Evolutionary conservation across 2,329 filamentous ascomycete species (phyloP).

Genomic region (Ophiognomonia clavigignenti-juglandacearum): DNA sequence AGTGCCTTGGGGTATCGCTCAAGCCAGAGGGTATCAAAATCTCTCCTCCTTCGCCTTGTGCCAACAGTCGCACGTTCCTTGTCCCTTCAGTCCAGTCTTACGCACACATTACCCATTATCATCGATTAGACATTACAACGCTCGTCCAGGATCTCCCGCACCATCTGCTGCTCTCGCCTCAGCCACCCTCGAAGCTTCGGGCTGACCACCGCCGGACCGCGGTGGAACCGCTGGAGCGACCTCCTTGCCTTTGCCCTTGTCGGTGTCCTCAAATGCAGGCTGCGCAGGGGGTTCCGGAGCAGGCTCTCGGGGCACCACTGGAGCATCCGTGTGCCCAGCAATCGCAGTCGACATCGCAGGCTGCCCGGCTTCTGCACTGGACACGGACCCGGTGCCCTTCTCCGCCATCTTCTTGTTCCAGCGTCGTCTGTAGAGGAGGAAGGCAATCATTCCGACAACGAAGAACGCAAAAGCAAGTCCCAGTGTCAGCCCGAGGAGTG

Average conservation of each 20-base stretch:
- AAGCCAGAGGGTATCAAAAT: too few relatives aligned
- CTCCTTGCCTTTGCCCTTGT: conserved; percentile 8
- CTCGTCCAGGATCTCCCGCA: too few relatives aligned
- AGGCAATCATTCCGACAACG: not conserved
- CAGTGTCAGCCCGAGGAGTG: conserved; percentile 8
- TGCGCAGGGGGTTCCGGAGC: not conserved
- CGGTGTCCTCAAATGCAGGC: not conserved
- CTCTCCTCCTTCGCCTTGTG: too few relatives aligned
- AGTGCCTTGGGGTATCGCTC: too few relatives aligned
- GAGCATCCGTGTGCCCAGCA: not conserved
- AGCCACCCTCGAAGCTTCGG: not conserved
- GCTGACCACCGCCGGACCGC: not conserved
- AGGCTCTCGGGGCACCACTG: too few relatives aligned
- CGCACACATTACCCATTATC: too few relatives aligned
- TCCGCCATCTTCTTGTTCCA: conserved; percentile 4
- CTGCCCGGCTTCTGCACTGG: conserved; percentile 1
- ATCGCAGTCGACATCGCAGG: not conserved
- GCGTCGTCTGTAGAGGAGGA: conserved; percentile 11
- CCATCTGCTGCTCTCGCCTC: not conserved
- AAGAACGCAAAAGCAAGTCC: conserved; percentile 8
- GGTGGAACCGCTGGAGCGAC: not conserved
- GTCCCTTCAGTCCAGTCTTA: too few relatives aligned
- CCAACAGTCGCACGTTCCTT: too few relatives aligned
- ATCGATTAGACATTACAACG: too few relatives aligned
- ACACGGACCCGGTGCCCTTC: not conserved